These are phyloP conservation scores for Arthromyces matolae DNA, from an alignment of 768 basidiomycete genomes.

Conservation along the genomic window DNA sequence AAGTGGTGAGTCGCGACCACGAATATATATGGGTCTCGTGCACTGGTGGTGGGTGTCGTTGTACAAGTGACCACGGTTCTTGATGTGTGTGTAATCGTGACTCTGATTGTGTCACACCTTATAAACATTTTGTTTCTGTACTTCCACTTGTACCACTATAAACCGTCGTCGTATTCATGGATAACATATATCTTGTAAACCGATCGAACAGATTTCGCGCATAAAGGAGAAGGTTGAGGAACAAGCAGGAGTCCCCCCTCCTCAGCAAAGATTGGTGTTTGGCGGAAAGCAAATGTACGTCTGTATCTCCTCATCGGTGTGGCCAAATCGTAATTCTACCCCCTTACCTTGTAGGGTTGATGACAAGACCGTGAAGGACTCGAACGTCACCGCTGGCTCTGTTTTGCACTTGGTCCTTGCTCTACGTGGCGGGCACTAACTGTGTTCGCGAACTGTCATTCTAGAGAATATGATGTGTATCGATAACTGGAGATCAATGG, in stretches of 20 bases:
- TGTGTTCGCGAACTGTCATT: neutral
- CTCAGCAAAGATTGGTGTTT: conserved; percentile 92
- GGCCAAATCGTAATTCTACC: neutral
- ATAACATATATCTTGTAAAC: neutral
- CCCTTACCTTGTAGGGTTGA: conserved; percentile 59
- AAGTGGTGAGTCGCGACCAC: too few species aligned
- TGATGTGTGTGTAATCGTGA: too few species aligned
- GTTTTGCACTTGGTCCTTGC: conserved; percentile 94
- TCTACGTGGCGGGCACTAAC: conserved; percentile 80
- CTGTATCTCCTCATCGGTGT: neutral
- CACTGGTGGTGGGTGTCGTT: too few species aligned
- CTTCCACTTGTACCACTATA: too few species aligned
- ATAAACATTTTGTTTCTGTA: too few species aligned
- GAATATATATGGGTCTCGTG: too few species aligned
- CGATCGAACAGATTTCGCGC: conserved; percentile 63
- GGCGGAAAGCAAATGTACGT: conserved; percentile 89
- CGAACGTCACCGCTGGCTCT: conserved; percentile 79
- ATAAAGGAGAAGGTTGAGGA: conserved; percentile 99
- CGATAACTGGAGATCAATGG: conserved; percentile 6
- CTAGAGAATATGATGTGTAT: conserved; percentile 4
- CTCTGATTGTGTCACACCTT: too few species aligned
- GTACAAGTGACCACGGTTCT: too few species aligned
- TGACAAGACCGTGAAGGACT: conserved; percentile 85
- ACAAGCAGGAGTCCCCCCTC: conserved; percentile 96
- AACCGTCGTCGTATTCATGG: too few species aligned